Conservation (phyloP, 768 basidiomycete species). For the Tulasnella calospora region DNA sequence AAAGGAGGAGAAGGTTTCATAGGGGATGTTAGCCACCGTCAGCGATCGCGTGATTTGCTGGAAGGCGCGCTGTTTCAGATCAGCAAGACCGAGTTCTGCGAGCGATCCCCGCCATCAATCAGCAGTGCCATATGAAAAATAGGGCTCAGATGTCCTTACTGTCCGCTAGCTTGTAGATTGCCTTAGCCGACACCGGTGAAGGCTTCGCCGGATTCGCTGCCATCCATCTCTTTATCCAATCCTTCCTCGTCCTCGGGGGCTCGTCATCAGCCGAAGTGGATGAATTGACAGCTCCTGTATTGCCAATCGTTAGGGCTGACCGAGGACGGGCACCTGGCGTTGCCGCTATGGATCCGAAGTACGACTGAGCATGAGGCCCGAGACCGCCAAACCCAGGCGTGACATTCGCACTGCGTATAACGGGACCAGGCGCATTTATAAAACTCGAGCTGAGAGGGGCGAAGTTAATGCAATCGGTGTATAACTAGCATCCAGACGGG, state of each 20-base stretch:
- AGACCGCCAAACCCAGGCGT: constrained; percentile 9
- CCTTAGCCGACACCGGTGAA: constrained; percentile 76
- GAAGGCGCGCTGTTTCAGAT: constrained; percentile 70
- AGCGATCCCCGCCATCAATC: background rate
- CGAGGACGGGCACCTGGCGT: constrained; percentile 10
- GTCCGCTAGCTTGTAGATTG: constrained; percentile 77
- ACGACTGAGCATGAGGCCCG: background rate
- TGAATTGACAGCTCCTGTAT: constrained; percentile 15
- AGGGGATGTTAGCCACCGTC: constrained; percentile 72
- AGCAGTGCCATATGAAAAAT: background rate
- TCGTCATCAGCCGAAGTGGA: constrained; percentile 23
- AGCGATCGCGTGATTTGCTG: constrained; percentile 76
- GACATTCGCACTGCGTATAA: constrained; percentile 16
- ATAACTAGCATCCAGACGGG: constrained; percentile 48
- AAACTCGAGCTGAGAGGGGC: constrained; percentile 78
- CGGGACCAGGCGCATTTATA: constrained; percentile 32
- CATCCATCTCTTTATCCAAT: constrained; percentile 74
- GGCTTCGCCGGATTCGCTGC: constrained; percentile 56
- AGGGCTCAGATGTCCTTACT: constrained; percentile 44
- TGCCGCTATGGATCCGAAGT: background rate
- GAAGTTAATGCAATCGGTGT: constrained; percentile 79
- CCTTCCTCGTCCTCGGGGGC: constrained; percentile 44
- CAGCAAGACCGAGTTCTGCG: constrained; percentile 65
- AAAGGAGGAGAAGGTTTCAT: constrained; percentile 82
- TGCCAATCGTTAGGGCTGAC: constrained; percentile 2